Base-by-base conservation (phyloP, 768 basidiomycete genomes). In the Coprinellus aureogranulatus region DNA sequence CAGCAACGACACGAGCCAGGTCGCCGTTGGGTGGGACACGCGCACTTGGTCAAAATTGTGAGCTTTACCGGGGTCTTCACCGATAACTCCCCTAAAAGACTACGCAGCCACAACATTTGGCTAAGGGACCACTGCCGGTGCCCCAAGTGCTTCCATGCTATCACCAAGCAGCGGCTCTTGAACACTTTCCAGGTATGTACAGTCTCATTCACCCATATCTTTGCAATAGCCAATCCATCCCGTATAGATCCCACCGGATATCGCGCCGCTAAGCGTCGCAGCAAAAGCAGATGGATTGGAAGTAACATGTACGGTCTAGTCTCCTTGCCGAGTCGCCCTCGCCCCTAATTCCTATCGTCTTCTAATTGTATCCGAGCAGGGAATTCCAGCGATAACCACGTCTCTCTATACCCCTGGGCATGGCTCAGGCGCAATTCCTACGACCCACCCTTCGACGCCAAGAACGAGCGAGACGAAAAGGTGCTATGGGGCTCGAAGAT, bases 71-170 rank as follows among this genome's bases (percentile, higher is more conserved):
- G n/a, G n/a, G n/a, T n/a, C n/a, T n/a, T n/a, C n/a, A n/a, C n/a
- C n/a, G n/a, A n/a, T 23, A 20, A 14, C 12, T 34, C 30, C 8
- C 31, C 41, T n/a, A 10, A n/a, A n/a, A 44, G 41, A 44, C 6
- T 22, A 18, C 41, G 41, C 62, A 98, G 95, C 67, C 92, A 96
- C 68, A 86, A 94, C 65, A 82, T 93, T 40, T 97, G 93, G 90
- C 75, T 98, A 23, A 79, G 92, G 44, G 96, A 98, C 66, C 95
- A 98, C 62, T 98, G 96, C 68, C 81, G 94, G 31, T 97, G 94
- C 69, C 75, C 88, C 4, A 75, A 83, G 50, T 96, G 94, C 70
- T 95, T 91, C 66, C 95, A 98, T 70, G 76, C 87, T 0, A 68
- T 86, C 59, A 98, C 95, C 18, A 95, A 92, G 66, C 96, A 98